phyloP scores from a whole-genome alignment of 345 rosid genomes.

The Syzygium oleosum region DNA sequence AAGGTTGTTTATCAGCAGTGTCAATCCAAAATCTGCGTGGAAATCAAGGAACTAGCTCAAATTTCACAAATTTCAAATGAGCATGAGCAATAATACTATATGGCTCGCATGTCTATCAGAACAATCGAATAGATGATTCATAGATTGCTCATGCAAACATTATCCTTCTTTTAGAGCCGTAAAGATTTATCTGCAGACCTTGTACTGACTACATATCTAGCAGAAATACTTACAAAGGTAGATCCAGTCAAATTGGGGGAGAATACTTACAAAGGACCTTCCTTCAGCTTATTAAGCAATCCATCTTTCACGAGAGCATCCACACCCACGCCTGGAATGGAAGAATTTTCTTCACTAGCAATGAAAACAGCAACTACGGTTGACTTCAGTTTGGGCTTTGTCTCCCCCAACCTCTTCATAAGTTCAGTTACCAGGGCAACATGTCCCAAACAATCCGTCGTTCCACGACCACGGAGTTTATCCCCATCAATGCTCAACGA shows the following conservation, averaged over 20 bases:
- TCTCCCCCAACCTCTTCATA: constrained; percentile 79
- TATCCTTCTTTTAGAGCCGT: background rate
- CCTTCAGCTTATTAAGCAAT: constrained; percentile 78
- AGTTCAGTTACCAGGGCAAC: constrained; percentile 87
- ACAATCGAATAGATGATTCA: background rate
- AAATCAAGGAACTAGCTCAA: background rate
- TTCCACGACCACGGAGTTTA: constrained; percentile 88
- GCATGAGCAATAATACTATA: background rate
- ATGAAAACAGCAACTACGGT: constrained; percentile 88
- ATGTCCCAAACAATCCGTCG: constrained; percentile 97
- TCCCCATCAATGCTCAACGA: constrained; percentile 81
- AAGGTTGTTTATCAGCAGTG: constrained; percentile 97
- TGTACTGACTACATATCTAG: background rate
- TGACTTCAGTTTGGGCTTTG: constrained; percentile 61
- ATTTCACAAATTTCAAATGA: background rate
- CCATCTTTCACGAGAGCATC: constrained; percentile 80
- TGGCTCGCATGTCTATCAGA: background rate
- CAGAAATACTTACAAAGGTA: background rate
- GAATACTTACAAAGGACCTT: constrained; percentile 74
- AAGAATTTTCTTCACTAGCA: constrained; percentile 86
- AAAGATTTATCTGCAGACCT: background rate
- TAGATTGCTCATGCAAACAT: background rate
- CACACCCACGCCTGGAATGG: constrained; percentile 81
- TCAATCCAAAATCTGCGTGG: constrained; percentile 84
- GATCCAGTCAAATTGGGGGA: background rate